These are phyloP conservation scores for Oxyria digyna DNA, from an alignment of 148 eudicot species.

Conservation along the genomic window DNA sequence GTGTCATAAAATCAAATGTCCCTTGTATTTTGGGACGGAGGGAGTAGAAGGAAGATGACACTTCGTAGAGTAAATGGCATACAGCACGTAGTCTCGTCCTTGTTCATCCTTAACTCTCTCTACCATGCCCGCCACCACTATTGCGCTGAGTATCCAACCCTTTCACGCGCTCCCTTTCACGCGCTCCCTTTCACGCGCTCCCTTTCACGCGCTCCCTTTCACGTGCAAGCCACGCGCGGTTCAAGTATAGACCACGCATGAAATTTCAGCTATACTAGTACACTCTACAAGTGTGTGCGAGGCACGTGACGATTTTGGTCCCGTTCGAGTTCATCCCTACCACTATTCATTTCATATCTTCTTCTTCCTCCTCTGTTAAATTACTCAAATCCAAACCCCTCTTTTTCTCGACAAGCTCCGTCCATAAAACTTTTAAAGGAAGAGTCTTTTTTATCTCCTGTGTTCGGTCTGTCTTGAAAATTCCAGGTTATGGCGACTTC, in stretches of 20 bases:
- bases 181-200: too few species aligned
- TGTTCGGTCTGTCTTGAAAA: neutral
- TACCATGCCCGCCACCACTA: slow-evolving; percentile 3
- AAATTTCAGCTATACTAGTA: too few species aligned
- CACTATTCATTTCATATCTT: slow-evolving; percentile 1
- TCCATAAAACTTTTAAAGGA: neutral
- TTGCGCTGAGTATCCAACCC: neutral
- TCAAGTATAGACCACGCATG: neutral
- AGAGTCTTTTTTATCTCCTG: neutral
- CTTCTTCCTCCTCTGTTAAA: neutral
- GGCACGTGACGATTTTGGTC: slow-evolving; percentile 5
- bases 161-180: neutral
- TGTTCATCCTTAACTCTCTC: slow-evolving; percentile 5
- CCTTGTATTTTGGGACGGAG: too few species aligned
- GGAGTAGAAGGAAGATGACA: neutral
- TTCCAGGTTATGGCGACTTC: slow-evolving; percentile 39
- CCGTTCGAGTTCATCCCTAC: neutral
- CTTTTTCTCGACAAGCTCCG: neutral
- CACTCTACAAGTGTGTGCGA: neutral
- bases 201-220: neutral
- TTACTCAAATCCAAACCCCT: neutral
- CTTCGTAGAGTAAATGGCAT: neutral
- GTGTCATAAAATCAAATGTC: too few species aligned
- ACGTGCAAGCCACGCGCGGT: neutral
- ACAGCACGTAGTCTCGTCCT: slow-evolving; percentile 1